Evolutionary conservation across 2,329 filamentous ascomycete species (phyloP), one percentile per base, ranked within the genome.

Genomic region (Diaporthe velutina): DNA sequence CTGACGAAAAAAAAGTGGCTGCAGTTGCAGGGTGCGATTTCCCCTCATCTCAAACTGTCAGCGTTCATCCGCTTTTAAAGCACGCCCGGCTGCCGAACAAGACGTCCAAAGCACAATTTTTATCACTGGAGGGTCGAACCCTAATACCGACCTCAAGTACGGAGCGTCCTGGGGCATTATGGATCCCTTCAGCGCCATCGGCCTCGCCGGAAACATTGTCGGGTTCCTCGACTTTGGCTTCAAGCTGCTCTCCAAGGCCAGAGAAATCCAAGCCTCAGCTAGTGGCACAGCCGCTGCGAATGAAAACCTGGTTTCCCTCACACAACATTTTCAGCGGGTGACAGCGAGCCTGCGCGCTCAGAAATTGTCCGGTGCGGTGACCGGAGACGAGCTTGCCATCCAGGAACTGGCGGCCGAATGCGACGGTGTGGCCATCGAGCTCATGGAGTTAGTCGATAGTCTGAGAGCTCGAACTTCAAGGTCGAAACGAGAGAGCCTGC

Each of bases 151-250:
- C 19, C 1, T 48, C 19, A 22, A 9, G 42, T 48, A 22, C 42
- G 19, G 25, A 35, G 30, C 19, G 4, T 58, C 19, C 33, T 25
- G 19, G 8, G 22, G 19, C 12, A 38, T 15, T 4, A 58, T 58
- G 55, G 55, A 58, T 9, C 55, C 55, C 9, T 58, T 58, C 55
- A 38, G 33, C 10, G 55, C 55, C 55, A 58, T 58, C 55, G 33
- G 55, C 3, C 33, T 58, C 22, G 33, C 55, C 55, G 55, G 55
- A 0, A 58, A 58, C 55, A 58, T 58, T 58, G 33, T 58, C 33
- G 55, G 4, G 5, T 58, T 58, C 22, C 33, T 58, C 33, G 55
- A 58, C 55, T 25, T 58, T 58, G 55, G 55, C 33, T 58, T 58
- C 22, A 58, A 58, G 55, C 55, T 58, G 33, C 55, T 58, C 9